Evolutionary conservation across 345 rosid genomes (phyloP).

Genomic region (Salix caprea): DNA sequence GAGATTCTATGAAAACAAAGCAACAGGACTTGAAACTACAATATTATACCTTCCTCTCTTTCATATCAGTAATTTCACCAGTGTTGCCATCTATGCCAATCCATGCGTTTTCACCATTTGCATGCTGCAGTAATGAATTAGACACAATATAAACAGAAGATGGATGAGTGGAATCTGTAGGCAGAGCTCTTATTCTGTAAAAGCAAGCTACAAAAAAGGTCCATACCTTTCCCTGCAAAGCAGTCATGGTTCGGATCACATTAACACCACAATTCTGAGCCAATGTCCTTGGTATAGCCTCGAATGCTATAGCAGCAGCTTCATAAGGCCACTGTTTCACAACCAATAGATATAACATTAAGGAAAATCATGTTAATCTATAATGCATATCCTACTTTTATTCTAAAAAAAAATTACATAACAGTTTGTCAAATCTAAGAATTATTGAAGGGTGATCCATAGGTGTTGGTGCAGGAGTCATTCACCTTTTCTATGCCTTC

Average conservation of each 20-base stretch:
- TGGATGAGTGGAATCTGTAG: background rate
- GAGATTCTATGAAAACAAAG: background rate
- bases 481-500: constrained; percentile 91
- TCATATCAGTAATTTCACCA: constrained; percentile 88
- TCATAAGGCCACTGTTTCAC: constrained; percentile 86
- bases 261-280: constrained; percentile 83
- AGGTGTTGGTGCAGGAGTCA: background rate
- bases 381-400: background rate
- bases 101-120: constrained; percentile 98
- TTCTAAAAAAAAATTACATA: background rate
- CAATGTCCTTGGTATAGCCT: constrained; percentile 88
- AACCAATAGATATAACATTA: constrained; percentile 7
- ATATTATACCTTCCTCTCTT: constrained; percentile 64
- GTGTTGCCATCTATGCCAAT: constrained; percentile 87
- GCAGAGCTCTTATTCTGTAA: background rate
- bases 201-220: background rate
- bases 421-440: background rate
- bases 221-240: constrained; percentile 82
- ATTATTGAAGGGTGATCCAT: background rate
- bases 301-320: constrained; percentile 96
- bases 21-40: background rate
- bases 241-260: constrained; percentile 77
- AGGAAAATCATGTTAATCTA: background rate
- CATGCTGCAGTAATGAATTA: constrained; percentile 50
- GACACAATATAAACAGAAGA: background rate